Evolutionary conservation across 306 rosid species (phyloP).

Genomic region (Gastrolobium bilobum): DNA sequence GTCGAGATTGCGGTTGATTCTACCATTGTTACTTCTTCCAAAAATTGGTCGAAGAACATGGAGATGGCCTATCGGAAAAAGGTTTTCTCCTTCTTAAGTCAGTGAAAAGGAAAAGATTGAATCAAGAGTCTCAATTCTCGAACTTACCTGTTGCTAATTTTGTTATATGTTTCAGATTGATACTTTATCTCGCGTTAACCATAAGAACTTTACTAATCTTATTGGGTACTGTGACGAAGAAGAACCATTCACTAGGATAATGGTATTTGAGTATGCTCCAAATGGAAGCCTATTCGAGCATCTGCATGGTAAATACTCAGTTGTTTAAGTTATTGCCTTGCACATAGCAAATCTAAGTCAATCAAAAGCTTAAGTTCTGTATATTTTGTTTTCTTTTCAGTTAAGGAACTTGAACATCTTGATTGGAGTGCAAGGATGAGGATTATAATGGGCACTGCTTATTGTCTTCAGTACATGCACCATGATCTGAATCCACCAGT

Average conservation of each 20-base stretch:
- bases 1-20: slow-evolving; percentile 96
- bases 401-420: slow-evolving; percentile 85
- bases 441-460: slow-evolving; percentile 85
- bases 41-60: slow-evolving; percentile 82
- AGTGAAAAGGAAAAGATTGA: slow-evolving; percentile 18
- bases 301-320: slow-evolving; percentile 81
- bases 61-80: slow-evolving; percentile 74
- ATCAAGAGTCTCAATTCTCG: slow-evolving; percentile 10
- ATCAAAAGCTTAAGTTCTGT: slow-evolving; percentile 2
- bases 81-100: slow-evolving; percentile 58
- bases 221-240: slow-evolving; percentile 97
- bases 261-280: slow-evolving; percentile 99
- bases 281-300: slow-evolving; percentile 87
- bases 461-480: slow-evolving; percentile 96
- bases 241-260: slow-evolving; percentile 89
- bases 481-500: slow-evolving; percentile 93
- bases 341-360: not conserved
- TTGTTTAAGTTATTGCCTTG: not conserved
- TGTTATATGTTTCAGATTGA: slow-evolving; percentile 68
- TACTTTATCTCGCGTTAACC: slow-evolving; percentile 84
- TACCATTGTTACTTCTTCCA: slow-evolving; percentile 60
- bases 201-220: slow-evolving; percentile 91
- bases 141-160: slow-evolving; percentile 32
- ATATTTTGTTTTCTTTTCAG: slow-evolving; percentile 52
- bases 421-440: slow-evolving; percentile 91